Evolutionary conservation across 208 protist genomes (phyloP), one percentile per base, ranked within the genome.

Genomic region (Crithidia thermophila): DNA sequence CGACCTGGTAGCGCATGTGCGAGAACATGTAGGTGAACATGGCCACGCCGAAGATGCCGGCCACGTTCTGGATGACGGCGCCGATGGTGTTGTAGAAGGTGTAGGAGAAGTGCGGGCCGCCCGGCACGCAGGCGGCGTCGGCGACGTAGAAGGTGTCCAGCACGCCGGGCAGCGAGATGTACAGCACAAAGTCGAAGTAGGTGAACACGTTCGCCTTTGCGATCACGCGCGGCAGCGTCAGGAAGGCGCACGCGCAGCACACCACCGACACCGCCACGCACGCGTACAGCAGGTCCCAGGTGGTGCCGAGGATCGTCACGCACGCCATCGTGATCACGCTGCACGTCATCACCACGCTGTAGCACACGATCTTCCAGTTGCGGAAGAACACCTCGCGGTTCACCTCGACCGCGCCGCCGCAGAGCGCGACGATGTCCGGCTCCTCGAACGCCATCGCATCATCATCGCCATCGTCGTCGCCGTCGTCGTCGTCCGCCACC

Each of bases 21-120:
- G 70, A 56, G 65, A 90, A 88, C 31, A 82, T 63, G 56, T 83
- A 77, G 28, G 63, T 59, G 64, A 93, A 93, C 3, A 81, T n/a
- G n/a, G 66, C 53, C 33, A 84, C 75, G 31, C 83, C 87, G 18
- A 82, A 7, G n/a, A 88, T 50, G 37, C 77, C 81, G 20, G 68
- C 77, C 36, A 79, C 49, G 56, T 74, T 79, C 20, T 53, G 60
- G 31, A 89, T 73, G n/a, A 85, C 67, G 23, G 55, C 51, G 1
- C 67, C 53, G 37, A 82, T 60, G 28, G 81, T 87, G 36, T 80
- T 72, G 72, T 86, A 86, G 65, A 82, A 87, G 36, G 66, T 73
- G 59, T 84, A 70, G 20, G 31, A 58, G 64, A 90, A 90, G 42
- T 86, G 59, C 45, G 84, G 84, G 27, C 84, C 84, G 21, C 57